Evolutionary conservation across 257 asterid species (phyloP).

Genomic region (Solanum lycopersicoides): DNA sequence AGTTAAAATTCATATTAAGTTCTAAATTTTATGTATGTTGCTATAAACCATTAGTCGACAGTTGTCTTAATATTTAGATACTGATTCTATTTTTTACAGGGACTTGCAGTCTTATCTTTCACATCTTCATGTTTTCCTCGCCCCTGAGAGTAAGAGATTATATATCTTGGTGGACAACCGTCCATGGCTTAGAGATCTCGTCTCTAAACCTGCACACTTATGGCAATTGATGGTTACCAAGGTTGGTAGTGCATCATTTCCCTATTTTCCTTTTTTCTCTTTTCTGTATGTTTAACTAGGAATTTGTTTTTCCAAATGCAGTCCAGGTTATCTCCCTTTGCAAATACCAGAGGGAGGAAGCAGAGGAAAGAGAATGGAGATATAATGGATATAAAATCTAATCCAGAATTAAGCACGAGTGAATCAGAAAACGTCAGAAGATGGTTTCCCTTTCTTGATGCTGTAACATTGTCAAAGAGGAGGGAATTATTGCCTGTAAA

Average conservation of each 20-base stretch:
- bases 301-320: slow-evolving; percentile 10
- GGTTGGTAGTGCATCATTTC: slow-evolving; percentile 33
- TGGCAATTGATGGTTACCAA: slow-evolving; percentile 98
- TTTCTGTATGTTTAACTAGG: neutral
- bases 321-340: slow-evolving; percentile 96
- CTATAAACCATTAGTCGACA: neutral
- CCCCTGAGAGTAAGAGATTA: slow-evolving; percentile 66
- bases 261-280: neutral
- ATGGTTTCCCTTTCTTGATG: slow-evolving; percentile 73
- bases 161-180: slow-evolving; percentile 86
- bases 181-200: slow-evolving; percentile 88
- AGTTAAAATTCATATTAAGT: neutral
- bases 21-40: neutral
- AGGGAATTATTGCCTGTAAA: slow-evolving; percentile 87
- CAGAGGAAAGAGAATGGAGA: slow-evolving; percentile 29
- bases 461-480: slow-evolving; percentile 59
- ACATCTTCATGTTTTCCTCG: slow-evolving; percentile 70
- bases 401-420: slow-evolving; percentile 28
- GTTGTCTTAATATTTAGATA: neutral
- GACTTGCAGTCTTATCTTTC: slow-evolving; percentile 96
- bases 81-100: slow-evolving; percentile 28
- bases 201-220: slow-evolving; percentile 67
- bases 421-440: slow-evolving; percentile 32
- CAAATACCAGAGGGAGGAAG: slow-evolving; percentile 63
- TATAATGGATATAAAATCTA: slow-evolving; percentile 20